These are phyloP conservation scores for Drosera spatulata DNA, from an alignment of 179 eudicot species.

Conservation along the genomic window DNA sequence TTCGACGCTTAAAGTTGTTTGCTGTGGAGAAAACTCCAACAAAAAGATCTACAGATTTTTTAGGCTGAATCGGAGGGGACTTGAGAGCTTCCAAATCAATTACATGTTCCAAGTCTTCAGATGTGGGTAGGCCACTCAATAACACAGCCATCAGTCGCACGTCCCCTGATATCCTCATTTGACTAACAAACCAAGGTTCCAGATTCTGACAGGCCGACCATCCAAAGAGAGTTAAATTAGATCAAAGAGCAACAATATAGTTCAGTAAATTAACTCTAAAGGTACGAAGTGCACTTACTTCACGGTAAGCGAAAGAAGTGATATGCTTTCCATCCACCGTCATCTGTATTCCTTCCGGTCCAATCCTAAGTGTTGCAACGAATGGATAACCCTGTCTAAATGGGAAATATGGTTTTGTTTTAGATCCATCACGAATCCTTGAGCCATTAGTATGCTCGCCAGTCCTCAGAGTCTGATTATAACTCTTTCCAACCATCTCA, in stretches of 20 bases:
- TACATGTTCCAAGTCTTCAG: constrained; percentile 80
- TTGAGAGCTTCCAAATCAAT: constrained; percentile 72
- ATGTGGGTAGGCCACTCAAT: constrained; percentile 90
- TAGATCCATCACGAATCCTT: constrained; percentile 30
- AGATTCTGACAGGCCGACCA: constrained; percentile 38
- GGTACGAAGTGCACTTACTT: constrained; percentile 32
- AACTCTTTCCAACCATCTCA: constrained; percentile 65
- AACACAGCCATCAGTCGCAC: constrained; percentile 55
- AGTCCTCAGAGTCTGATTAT: constrained; percentile 24
- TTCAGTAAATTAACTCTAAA: too few species aligned
- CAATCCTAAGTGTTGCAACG: constrained; percentile 88
- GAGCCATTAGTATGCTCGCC: constrained; percentile 30
- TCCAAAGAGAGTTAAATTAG: not conserved
- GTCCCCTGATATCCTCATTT: constrained; percentile 81
- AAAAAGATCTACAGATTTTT: constrained; percentile 47
- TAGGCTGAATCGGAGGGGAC: constrained; percentile 41
- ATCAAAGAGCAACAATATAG: too few species aligned
- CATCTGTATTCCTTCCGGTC: constrained; percentile 92
- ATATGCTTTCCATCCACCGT: constrained; percentile 92
- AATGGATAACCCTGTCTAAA: constrained; percentile 74
- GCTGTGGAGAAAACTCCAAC: constrained; percentile 92
- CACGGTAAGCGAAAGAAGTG: constrained; percentile 86
- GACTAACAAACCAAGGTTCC: constrained; percentile 96
- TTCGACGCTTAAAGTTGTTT: constrained; percentile 86
- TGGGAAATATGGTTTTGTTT: constrained; percentile 57